A percentile compares a stretch with the other conserved stretches of the same genome.
Conservation (phyloP, 2,329 filamentous ascomycete species). For the Fonsecaea pedrosoi region DNA sequence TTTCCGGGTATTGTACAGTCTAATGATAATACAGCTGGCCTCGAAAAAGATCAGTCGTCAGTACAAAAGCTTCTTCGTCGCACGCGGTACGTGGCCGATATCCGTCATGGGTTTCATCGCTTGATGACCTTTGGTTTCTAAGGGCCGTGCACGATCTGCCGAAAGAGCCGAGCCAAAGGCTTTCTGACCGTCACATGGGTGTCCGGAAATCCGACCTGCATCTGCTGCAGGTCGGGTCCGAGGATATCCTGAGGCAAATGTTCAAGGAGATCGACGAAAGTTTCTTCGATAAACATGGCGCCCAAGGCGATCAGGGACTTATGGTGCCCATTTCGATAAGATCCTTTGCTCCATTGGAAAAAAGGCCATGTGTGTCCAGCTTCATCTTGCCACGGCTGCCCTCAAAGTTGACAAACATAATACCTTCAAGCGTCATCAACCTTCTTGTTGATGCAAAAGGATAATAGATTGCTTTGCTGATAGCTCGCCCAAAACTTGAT, state of each 20-base stretch:
- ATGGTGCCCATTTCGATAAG: conserved; percentile 30
- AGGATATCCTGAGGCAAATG: neutral
- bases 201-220: neutral
- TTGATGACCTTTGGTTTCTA: neutral
- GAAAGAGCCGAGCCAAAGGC: neutral
- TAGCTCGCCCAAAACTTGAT: conserved; percentile 16
- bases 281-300: neutral
- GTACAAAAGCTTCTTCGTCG: neutral
- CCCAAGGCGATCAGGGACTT: conserved; percentile 12
- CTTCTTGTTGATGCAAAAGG: conserved; percentile 30
- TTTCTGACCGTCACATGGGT: neutral
- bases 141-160: neutral
- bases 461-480: conserved; percentile 32
- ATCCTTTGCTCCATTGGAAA: conserved; percentile 29
- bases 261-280: neutral
- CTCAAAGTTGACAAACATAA: conserved; percentile 29
- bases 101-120: neutral
- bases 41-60: neutral
- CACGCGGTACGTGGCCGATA: neutral
- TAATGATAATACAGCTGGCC: conserved; percentile 1
- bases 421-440: conserved; percentile 29
- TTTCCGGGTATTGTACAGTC: neutral
- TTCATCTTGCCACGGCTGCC: conserved; percentile 22
- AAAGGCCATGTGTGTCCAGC: conserved; percentile 30
- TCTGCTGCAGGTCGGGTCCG: neutral